A percentile compares a stretch with the other conserved stretches of the same genome.
These are phyloP conservation scores for Aspergillus bertholletiae DNA, from an alignment of 495 filamentous ascomycete genomes.

Conservation along the genomic window DNA sequence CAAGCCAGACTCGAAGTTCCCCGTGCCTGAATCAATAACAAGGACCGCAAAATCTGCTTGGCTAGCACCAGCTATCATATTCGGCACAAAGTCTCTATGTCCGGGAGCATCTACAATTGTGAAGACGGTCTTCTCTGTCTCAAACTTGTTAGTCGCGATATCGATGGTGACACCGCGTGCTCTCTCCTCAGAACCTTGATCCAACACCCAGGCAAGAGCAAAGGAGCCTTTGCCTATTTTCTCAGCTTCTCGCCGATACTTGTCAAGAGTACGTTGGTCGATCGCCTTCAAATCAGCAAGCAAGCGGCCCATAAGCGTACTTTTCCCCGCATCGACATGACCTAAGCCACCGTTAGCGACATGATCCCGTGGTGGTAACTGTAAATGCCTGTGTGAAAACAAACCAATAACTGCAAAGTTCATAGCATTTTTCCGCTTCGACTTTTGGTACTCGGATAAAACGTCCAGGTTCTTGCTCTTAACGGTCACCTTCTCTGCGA, in stretches of 20 bases:
- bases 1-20: constrained; percentile 88
- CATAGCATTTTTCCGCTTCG: constrained; percentile 71
- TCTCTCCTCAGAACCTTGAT: constrained; percentile 85
- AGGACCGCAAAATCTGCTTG: constrained; percentile 96
- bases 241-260: constrained; percentile 82
- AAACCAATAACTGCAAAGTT: constrained; percentile 95
- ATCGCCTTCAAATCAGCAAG: constrained; percentile 85
- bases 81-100: constrained; percentile 93
- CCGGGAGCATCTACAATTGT: constrained; percentile 96
- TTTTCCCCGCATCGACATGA: constrained; percentile 97
- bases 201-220: constrained; percentile 92
- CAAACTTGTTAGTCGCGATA: constrained; percentile 90
- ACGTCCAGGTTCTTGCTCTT: constrained; percentile 89
- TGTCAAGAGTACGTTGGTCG: constrained; percentile 81
- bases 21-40: constrained; percentile 83
- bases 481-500: constrained; percentile 67
- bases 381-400: constrained; percentile 22
- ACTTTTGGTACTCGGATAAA: constrained; percentile 72
- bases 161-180: constrained; percentile 93
- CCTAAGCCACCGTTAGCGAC: constrained; percentile 45
- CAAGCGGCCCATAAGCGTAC: constrained; percentile 94
- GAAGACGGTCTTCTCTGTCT: constrained; percentile 79
- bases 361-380: too few relatives aligned
- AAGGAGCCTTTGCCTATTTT: constrained; percentile 94
- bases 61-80: constrained; percentile 96